Base-by-base conservation (phyloP, 305 asterid species). In the Euphrasia arctica region DNA sequence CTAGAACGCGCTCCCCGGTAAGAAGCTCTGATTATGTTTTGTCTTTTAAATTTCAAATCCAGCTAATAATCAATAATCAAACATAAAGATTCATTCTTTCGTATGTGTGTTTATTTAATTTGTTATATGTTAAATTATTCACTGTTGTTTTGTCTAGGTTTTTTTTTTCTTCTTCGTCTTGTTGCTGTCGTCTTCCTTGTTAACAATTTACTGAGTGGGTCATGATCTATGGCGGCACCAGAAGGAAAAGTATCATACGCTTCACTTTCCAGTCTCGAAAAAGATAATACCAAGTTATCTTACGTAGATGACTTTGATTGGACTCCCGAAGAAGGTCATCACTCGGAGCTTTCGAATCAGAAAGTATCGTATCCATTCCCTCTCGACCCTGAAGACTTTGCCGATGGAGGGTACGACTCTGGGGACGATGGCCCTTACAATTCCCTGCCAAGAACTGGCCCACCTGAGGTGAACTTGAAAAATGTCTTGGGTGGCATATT, bases 381-480 rank as follows among this genome's bases (percentile, higher is more conserved):
- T 10, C 14, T 73, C 39, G 82, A 74, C 67, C 47, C 78, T 31
- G 91, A 80, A 34, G 89, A 85, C 76, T 57, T 70, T 60, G 60
- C 65, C 62, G 88, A 83, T 57, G 85, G 76, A 71, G 88, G 82
- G 4, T 86, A 80, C 41, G 87, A 82, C 63, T 85, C 90, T 2
- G 77, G 79, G 51, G 89, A 84, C 32, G 91, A 86, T 36, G 91
- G 85, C 13, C 78, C 69, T 12, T 76, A 66, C 59, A 50, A 62
- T 25, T 69, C 69, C 39, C 70, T 74, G 31, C 72, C 70, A 18
- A 78, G 68, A 61, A 76, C 72, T 72, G 82, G 79, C 65, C 79
- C 80, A 45, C 96, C 95, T 45, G 92, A 91, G 79, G 95, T 91
- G 79, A 91, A 91, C 73, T 75, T 91, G 79, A 83, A 58, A 76